These are phyloP conservation scores for Auriscalpium orientale DNA, from an alignment of 768 basidiomycete species.

Conservation along the genomic window DNA sequence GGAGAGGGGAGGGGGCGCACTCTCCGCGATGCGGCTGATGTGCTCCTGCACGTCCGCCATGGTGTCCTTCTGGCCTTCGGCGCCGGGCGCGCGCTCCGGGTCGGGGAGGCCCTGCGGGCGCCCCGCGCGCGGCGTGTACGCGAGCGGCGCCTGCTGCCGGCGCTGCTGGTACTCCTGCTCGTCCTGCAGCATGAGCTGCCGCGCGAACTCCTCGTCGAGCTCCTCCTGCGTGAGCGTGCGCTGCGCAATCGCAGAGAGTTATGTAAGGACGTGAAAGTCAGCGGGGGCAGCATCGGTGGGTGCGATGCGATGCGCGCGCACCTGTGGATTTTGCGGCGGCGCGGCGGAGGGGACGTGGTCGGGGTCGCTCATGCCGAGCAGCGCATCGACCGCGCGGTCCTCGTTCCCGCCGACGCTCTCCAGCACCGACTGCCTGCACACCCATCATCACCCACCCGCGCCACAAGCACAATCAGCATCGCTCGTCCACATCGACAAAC, in stretches of 20 bases:
- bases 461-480: too few species aligned
- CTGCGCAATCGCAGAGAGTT: too few species aligned
- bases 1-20: conserved; percentile 42
- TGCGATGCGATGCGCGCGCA: too few species aligned
- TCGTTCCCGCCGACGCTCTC: conserved; percentile 65
- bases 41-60: conserved; percentile 68
- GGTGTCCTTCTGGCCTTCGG: conserved; percentile 38
- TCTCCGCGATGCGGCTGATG: conserved; percentile 69
- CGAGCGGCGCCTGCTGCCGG: conserved; percentile 14
- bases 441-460: too few species aligned
- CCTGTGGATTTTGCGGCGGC: conserved; percentile 1
- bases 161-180: conserved; percentile 19
- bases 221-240: conserved; percentile 48
- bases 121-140: conserved; percentile 14
- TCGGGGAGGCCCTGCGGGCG: background rate
- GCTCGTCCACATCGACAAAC: too few species aligned
- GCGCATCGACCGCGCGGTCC: conserved; percentile 65
- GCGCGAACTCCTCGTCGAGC: conserved; percentile 74
- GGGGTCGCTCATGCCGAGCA: conserved; percentile 85
- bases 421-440: conserved; percentile 35
- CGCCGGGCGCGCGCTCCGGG: conserved; percentile 7
- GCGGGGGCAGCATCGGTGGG: too few species aligned
- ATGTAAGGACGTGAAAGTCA: too few species aligned
- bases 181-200: conserved; percentile 58
- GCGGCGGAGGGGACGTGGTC: conserved; percentile 44